These are phyloP conservation scores for Salix arbutifolia DNA, from an alignment of 345 rosid species.

Conservation along the genomic window DNA sequence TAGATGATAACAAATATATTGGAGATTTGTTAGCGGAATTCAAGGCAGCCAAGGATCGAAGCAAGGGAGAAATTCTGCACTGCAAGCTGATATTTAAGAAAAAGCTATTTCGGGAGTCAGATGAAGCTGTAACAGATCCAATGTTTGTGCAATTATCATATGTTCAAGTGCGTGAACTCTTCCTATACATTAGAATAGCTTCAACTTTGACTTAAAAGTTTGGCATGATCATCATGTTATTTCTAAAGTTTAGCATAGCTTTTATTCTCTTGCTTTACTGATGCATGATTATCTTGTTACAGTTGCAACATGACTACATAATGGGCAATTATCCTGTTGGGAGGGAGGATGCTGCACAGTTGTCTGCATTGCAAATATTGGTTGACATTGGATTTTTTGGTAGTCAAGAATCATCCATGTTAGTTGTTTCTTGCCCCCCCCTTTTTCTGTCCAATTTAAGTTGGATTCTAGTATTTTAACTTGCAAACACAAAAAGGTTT, in stretches of 20 bases:
- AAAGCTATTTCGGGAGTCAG: conserved; percentile 91
- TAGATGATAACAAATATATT: conserved; percentile 94
- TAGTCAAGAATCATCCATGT: conserved; percentile 91
- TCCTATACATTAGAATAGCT: background rate
- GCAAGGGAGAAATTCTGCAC: conserved; percentile 94
- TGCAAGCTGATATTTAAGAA: conserved; percentile 87
- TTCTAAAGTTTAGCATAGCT: background rate
- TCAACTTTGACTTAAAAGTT: background rate
- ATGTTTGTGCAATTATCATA: conserved; percentile 95
- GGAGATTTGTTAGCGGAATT: conserved; percentile 91
- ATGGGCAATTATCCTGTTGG: conserved; percentile 98
- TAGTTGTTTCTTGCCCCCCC: conserved; percentile 24
- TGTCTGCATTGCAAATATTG: conserved; percentile 91
- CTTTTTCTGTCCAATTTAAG: background rate
- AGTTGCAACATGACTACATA: conserved; percentile 97
- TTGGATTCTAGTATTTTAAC: background rate
- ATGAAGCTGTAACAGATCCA: conserved; percentile 88
- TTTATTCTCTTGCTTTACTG: conserved; percentile 9
- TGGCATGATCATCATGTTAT: background rate
- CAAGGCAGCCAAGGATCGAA: conserved; percentile 87
- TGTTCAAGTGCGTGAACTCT: conserved; percentile 68
- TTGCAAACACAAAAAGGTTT: background rate
- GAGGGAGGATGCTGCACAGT: conserved; percentile 96
- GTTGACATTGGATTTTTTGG: conserved; percentile 84
- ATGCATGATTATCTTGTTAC: conserved; percentile 28